Percentiles rank a stretch among this genome's conserved stretches.
These are phyloP conservation scores for Gamsiella multidivaricata DNA, from an alignment of 192 early-diverging fungal genomes.

Conservation along the genomic window DNA sequence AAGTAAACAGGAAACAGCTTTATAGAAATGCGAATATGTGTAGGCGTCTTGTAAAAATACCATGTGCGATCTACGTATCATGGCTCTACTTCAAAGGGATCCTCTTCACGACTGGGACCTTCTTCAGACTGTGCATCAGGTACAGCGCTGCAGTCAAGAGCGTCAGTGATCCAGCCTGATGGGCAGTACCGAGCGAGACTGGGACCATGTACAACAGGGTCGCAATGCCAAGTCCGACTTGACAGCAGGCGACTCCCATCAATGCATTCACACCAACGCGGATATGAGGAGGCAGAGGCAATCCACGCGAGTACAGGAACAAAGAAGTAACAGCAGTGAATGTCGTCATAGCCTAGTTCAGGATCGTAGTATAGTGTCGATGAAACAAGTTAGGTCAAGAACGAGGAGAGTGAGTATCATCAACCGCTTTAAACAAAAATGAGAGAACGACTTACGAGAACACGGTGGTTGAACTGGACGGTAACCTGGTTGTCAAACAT, in stretches of 20 bases:
- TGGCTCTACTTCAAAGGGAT: conserved; percentile 36
- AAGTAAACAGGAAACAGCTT: neutral
- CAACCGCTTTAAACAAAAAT: neutral
- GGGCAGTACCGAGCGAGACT: conserved; percentile 90
- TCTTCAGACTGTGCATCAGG: conserved; percentile 77
- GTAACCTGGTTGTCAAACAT: conserved; percentile 93
- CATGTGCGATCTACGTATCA: neutral
- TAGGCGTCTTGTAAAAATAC: neutral
- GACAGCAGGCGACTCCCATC: conserved; percentile 77
- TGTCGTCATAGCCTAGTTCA: conserved; percentile 88
- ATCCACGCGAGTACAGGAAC: conserved; percentile 77
- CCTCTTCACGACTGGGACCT: conserved; percentile 58
- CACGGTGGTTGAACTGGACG: conserved; percentile 95
- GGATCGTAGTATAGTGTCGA: too few relatives aligned
- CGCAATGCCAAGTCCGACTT: conserved; percentile 91
- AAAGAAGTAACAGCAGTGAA: conserved; percentile 75
- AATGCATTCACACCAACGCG: conserved; percentile 78
- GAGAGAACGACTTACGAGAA: conserved; percentile 71
- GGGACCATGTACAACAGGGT: conserved; percentile 96
- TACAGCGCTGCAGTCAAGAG: conserved; percentile 84
- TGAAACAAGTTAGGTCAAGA: neutral
- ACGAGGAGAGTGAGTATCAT: too few relatives aligned
- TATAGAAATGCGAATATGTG: neutral
- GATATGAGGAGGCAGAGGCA: conserved; percentile 76
- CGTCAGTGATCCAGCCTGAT: conserved; percentile 93